Base-by-base conservation (phyloP, 306 rosid species). In the Arachis stenosperma region DNA sequence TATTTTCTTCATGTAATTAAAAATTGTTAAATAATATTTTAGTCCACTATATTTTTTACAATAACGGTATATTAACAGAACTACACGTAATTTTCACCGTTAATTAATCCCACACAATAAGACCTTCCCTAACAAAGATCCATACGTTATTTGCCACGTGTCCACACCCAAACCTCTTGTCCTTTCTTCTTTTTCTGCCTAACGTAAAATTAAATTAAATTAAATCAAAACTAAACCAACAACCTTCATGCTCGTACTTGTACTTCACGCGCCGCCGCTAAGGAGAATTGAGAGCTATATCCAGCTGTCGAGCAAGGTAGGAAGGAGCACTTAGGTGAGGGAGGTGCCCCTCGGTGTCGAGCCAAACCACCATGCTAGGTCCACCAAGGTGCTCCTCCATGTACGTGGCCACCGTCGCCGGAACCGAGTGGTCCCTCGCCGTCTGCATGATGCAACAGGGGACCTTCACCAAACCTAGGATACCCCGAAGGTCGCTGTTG, bases 361-460 rank as follows among this genome's bases (percentile, higher is more conserved):
- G 86, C 90, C 86, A 87, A 82, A 77, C 81, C 58, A 91, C 81
- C 37, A 93, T 91, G 78, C 81, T 95, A 60, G 73, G 84, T 5
- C 96, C 99, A 27, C 96, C 99, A 29, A 95, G 66, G 67, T 91
- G 96, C 50, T 94, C 98, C 68, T 61, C 66, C 77, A 91, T 75
- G 75, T 94, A 94, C 0, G 54, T 78, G 3, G 99, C 98, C 10
- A 91, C 98, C 13, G 91, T 63, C 1, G 84, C 75, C 55, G 99
- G 99, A 0, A 94, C 96, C 5, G 99, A 90, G 6, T 73, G 74
- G 71, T 94, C 99, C 52, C 62, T 85, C 0, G 87, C 74, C 2
- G 99, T 90, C 67, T 94, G 99, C 84, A 94, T 83, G 60, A 94
- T 88, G 57, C 88, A 85, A 30, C 96, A 94, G 0, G 99, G 96